Base-by-base conservation (phyloP, 148 eudicot species). In the Limonium bicolor region DNA sequence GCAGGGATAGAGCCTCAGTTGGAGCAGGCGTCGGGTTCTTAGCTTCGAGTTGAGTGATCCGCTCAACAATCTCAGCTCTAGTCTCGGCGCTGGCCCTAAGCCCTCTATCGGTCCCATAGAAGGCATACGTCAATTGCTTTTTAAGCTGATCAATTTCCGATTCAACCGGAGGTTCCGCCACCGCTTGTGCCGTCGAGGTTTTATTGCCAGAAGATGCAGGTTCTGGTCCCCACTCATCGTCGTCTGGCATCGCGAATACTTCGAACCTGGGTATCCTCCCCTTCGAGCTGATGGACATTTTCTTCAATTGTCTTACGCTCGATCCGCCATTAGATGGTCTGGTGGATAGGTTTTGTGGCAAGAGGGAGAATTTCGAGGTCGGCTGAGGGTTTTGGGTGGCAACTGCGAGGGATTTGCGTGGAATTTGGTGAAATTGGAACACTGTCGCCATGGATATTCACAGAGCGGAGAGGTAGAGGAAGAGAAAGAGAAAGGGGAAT, bases 21-120 rank as follows among this genome's bases (percentile, higher is more conserved):
- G 94, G 96, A 14, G 75, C 80, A 12, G 86, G 83, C 36, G 75
- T 87, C 2, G 96, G 96, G 36, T 87, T 87, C 57, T 64, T 74
- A 0, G 80, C 74, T 60, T 87, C 96, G 22, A 87, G 72, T 50
- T 79, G 76, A 35, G 82, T 62, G 6, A 87, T 82, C 11, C 82
- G 50, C 76, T 87, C 96, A 6, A 69, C 73, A 36, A 87, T 64
- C 67, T 87, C 90, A 10, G 86, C 94, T 33, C 94, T 71, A 4
- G 86, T 82, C 50, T 87, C 94, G 24, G 80, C 69, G 7, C 80
- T 60, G 19, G 80, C 94, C n/a, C 33, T 76, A 64, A 82, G 44
- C 13, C 96, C 96, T 19, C 86, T 63, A 25, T 87, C 77, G 0
- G 94, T 87, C 16, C 96, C 96, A 32, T 76, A 73, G 25, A 87